Conservation (phyloP, 768 basidiomycete species). For the Suillus tomentosus region DNA sequence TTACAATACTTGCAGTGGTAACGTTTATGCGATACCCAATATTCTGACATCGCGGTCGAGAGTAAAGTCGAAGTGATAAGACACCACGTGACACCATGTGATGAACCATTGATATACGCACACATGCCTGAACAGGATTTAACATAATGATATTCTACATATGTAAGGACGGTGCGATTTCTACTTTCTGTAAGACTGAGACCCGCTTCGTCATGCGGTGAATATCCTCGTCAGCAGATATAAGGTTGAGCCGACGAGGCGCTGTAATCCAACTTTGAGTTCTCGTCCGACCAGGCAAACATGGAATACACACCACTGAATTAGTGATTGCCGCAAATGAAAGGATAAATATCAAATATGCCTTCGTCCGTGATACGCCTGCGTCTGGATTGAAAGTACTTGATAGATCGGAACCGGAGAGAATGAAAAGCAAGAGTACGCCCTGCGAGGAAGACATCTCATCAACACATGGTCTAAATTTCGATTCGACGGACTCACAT, state of each 20-base stretch:
- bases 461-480: not conserved
- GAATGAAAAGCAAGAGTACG: slow-evolving; percentile 65
- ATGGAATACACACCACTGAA: slow-evolving; percentile 44
- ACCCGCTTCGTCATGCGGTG: slow-evolving; percentile 41
- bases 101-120: not conserved
- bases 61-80: not conserved
- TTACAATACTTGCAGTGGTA: slow-evolving; percentile 98
- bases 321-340: slow-evolving; percentile 82
- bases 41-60: slow-evolving; percentile 70
- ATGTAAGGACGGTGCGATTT: no score
- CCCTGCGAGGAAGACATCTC: slow-evolving; percentile 46
- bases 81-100: not conserved
- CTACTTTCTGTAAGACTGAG: slow-evolving; percentile 2
- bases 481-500: slow-evolving; percentile 47
- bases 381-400: slow-evolving; percentile 58
- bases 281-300: slow-evolving; percentile 6
- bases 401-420: slow-evolving; percentile 57
- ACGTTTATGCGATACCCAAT: slow-evolving; percentile 90
- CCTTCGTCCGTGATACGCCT: slow-evolving; percentile 60
- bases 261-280: slow-evolving; percentile 33
- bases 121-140: not conserved
- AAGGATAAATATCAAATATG: slow-evolving; percentile 79
- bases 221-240: slow-evolving; percentile 54
- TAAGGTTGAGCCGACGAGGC: slow-evolving; percentile 59
- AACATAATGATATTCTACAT: not conserved